A percentile compares a stretch with the other conserved stretches of the same genome.
These are phyloP conservation scores for Nakazawaea holstii DNA, from an alignment of 805 yeast species.

Conservation along the genomic window DNA sequence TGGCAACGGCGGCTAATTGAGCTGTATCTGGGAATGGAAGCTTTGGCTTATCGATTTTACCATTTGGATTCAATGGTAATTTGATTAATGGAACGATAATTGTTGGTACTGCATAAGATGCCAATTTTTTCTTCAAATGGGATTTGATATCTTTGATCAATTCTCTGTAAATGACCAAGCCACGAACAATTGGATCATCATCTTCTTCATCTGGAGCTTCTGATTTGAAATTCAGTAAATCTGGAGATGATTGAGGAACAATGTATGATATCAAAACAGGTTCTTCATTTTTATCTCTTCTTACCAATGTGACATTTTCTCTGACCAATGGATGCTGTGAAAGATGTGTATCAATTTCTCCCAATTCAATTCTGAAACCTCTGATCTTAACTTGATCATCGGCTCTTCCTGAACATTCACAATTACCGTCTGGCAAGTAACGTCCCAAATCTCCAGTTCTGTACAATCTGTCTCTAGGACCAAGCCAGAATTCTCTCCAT, in stretches of 20 bases:
- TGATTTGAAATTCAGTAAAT: constrained; percentile 42
- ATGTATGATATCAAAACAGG: constrained; percentile 86
- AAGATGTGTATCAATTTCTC: constrained; percentile 96
- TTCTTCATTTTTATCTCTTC: constrained; percentile 89
- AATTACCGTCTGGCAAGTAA: constrained; percentile 94
- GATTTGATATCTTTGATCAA: constrained; percentile 76
- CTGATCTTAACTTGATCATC: constrained; percentile 98
- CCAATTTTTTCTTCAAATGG: constrained; percentile 83
- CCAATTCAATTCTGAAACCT: constrained; percentile 97
- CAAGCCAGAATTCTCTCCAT: constrained; percentile 82
- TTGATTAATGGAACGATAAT: constrained; percentile 81
- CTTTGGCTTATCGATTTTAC: constrained; percentile 96
- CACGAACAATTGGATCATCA: constrained; percentile 65
- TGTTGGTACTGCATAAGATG: constrained; percentile 91
- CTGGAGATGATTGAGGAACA: constrained; percentile 62
- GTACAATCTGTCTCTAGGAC: constrained; percentile 93
- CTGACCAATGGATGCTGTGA: constrained; percentile 91
- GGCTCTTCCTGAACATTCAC: constrained; percentile 98
- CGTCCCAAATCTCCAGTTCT: constrained; percentile 98
- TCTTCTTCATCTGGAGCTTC: constrained; percentile 42
- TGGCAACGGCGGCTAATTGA: constrained; percentile 73
- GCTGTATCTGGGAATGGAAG: constrained; percentile 91
- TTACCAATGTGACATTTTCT: constrained; percentile 87
- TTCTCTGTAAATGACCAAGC: constrained; percentile 69
- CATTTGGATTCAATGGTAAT: constrained; percentile 94